phyloP scores from a whole-genome alignment of 1,284 basidiomycete species.

The Hymenochaete sp. region DNA sequence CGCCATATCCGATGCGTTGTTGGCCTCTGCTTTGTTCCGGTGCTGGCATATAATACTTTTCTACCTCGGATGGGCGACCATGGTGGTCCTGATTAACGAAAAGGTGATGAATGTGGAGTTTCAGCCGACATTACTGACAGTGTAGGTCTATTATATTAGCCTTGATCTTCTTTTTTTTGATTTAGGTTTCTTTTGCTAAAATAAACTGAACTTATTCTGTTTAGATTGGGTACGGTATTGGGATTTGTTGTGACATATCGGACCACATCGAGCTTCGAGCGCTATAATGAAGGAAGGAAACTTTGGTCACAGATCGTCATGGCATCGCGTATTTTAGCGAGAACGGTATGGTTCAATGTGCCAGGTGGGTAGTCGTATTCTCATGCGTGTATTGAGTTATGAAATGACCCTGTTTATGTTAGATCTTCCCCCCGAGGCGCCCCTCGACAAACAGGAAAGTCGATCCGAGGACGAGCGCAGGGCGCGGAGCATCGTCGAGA shows the following conservation, averaged over 20 bases:
- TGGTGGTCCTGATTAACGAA: conserved; percentile 43
- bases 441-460: conserved; percentile 23
- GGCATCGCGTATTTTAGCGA: conserved; percentile 46
- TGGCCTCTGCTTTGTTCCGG: conserved; percentile 55
- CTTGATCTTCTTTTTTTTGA: background rate
- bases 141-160: conserved; percentile 36
- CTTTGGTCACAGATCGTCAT: conserved; percentile 65
- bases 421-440: conserved; percentile 21
- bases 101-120: conserved; percentile 38
- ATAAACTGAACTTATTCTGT: no score
- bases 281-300: conserved; percentile 64
- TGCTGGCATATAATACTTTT: conserved; percentile 63
- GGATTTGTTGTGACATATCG: conserved; percentile 61
- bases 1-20: conserved; percentile 40
- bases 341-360: conserved; percentile 58
- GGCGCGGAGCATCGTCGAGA: conserved; percentile 53
- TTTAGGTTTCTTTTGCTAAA: conserved; percentile 1
- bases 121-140: conserved; percentile 47
- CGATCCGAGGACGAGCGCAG: conserved; percentile 32
- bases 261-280: conserved; percentile 68
- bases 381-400: conserved; percentile 3
- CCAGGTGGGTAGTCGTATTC: conserved; percentile 31
- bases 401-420: background rate
- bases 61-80: conserved; percentile 50
- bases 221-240: conserved; percentile 46